Conservation (phyloP, 2,329 filamentous ascomycete species). For the Epichloe hybrida region DNA sequence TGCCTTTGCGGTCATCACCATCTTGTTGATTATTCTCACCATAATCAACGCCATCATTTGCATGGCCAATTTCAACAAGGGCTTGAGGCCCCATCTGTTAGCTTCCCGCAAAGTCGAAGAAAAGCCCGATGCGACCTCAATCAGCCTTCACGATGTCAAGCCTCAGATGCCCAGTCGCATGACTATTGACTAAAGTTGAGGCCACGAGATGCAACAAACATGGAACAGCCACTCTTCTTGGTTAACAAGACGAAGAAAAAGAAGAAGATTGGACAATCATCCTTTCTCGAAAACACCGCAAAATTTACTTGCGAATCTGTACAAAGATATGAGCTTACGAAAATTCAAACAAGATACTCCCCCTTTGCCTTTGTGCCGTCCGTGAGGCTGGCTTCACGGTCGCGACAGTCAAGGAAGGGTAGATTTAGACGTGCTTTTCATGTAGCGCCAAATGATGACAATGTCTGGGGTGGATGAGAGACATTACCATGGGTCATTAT, state of each 20-base stretch:
- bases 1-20: slow-evolving; percentile 86
- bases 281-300: slow-evolving; percentile 1
- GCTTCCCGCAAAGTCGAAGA: slow-evolving; percentile 35
- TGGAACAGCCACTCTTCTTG: not conserved
- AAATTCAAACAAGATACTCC: not conserved
- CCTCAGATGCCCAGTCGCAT: slow-evolving; percentile 40
- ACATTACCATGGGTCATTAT: not conserved
- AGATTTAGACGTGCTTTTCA: not conserved
- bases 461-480: not conserved
- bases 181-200: slow-evolving; percentile 43
- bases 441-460: not conserved
- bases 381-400: slow-evolving; percentile 1
- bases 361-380: not conserved
- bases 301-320: slow-evolving; percentile 3
- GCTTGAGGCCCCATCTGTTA: slow-evolving; percentile 75
- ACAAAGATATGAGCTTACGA: slow-evolving; percentile 6
- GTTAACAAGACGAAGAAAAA: not conserved
- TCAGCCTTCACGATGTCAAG: slow-evolving; percentile 44
- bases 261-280: not conserved
- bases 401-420: not conserved
- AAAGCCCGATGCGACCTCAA: slow-evolving; percentile 42
- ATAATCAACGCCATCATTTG: slow-evolving; percentile 79
- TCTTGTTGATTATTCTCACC: slow-evolving; percentile 75
- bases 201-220: not conserved
- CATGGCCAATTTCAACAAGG: slow-evolving; percentile 80